Conservation (phyloP, 495 filamentous ascomycete species). For the Venustampulla echinocandica region DNA sequence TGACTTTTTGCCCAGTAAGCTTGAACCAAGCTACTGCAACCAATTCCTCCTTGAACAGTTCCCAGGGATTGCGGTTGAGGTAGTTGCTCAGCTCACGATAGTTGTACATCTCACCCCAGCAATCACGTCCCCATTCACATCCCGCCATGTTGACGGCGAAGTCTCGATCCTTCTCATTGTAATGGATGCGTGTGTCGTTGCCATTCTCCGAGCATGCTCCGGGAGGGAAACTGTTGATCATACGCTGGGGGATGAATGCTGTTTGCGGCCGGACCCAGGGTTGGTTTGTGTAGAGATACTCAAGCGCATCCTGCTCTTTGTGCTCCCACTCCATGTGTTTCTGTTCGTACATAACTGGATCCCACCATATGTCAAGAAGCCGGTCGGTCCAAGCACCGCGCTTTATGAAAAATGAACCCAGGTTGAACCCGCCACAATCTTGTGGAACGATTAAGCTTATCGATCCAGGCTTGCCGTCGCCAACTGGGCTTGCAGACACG, state of each 20-base stretch:
- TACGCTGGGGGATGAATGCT: constrained; percentile 84
- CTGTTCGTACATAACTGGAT: constrained; percentile 95
- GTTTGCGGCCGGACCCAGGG: constrained; percentile 87
- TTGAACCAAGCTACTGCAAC: constrained; percentile 44
- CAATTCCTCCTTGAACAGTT: constrained; percentile 55
- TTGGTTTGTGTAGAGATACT: constrained; percentile 84
- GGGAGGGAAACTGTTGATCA: constrained; percentile 86
- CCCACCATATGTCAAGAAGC: constrained; percentile 96
- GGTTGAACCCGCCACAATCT: constrained; percentile 93
- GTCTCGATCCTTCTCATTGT: constrained; percentile 74
- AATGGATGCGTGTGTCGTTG: constrained; percentile 71
- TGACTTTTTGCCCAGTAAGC: constrained; percentile 46
- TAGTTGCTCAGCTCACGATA: constrained; percentile 82
- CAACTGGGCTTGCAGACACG: constrained; percentile 56
- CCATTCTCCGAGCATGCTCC: constrained; percentile 79
- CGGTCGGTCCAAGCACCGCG: constrained; percentile 85
- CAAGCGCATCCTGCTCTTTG: constrained; percentile 93
- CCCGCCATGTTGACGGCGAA: constrained; percentile 99
- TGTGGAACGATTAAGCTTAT: constrained; percentile 86
- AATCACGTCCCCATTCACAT: constrained; percentile 93
- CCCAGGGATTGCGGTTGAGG: constrained; percentile 75
- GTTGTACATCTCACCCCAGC: constrained; percentile 94
- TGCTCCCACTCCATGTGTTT: constrained; percentile 99
- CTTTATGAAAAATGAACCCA: constrained; percentile 88
- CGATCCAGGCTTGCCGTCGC: constrained; percentile 63